Percentiles rank a stretch among this genome's conserved stretches.
phyloP scores from a whole-genome alignment of 495 filamentous ascomycete species.

The Podospora pseudoanserina region DNA sequence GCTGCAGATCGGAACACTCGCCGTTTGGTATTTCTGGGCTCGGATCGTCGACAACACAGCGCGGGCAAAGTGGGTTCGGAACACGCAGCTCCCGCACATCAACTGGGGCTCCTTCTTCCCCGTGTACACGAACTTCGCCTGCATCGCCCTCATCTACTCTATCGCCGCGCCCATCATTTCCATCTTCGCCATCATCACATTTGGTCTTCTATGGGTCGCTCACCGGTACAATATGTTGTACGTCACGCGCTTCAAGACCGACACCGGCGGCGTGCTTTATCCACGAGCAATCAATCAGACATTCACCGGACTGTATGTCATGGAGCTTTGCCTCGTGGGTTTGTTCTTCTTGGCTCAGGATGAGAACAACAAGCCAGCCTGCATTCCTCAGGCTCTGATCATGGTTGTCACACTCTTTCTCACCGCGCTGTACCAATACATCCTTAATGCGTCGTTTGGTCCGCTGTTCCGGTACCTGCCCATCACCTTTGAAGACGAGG shows the following conservation, averaged over 20 bases:
- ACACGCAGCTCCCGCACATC: conserved; percentile 71
- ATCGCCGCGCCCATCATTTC: conserved; percentile 88
- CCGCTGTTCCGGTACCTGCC: conserved; percentile 87
- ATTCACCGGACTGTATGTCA: conserved; percentile 89
- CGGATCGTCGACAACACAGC: conserved; percentile 82
- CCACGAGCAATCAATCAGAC: conserved; percentile 93
- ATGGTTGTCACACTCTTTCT: conserved; percentile 74
- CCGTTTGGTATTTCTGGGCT: conserved; percentile 76
- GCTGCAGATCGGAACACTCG: conserved; percentile 72
- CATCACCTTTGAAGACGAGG: conserved; percentile 93
- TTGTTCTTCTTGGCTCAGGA: conserved; percentile 84
- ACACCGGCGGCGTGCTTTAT: conserved; percentile 91
- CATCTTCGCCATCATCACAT: conserved; percentile 91
- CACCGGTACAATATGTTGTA: conserved; percentile 97
- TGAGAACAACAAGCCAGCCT: conserved; percentile 53
- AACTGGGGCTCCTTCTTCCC: conserved; percentile 95
- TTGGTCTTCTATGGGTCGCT: conserved; percentile 90
- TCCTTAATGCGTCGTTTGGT: conserved; percentile 80
- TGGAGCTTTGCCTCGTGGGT: conserved; percentile 88
- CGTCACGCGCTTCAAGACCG: conserved; percentile 83
- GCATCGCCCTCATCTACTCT: conserved; percentile 89
- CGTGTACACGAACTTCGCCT: conserved; percentile 91
- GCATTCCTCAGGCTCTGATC: conserved; percentile 78
- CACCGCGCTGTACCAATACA: conserved; percentile 75
- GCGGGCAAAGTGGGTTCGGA: conserved; percentile 81